These are phyloP conservation scores for Thermoascus crustaceus DNA, from an alignment of 2,329 filamentous ascomycete species.

Conservation along the genomic window DNA sequence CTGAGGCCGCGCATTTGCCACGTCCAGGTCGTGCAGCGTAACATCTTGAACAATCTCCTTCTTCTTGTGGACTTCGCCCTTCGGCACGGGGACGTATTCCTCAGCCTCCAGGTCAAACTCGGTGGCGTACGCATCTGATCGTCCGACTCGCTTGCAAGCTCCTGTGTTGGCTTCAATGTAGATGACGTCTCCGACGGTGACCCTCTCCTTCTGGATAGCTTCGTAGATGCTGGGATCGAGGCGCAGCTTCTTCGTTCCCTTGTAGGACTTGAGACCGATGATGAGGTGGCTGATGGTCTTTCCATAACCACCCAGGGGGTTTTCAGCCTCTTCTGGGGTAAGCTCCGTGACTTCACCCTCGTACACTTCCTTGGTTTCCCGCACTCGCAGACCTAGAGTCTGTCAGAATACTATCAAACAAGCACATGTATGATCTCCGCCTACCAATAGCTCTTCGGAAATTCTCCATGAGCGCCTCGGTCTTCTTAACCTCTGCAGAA, in stretches of 20 bases:
- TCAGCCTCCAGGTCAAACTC: conserved; percentile 98
- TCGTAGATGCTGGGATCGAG: conserved; percentile 98
- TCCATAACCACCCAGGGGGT: conserved; percentile 91
- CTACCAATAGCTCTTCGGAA: conserved; percentile 89
- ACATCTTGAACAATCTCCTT: conserved; percentile 99
- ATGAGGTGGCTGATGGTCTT: conserved; percentile 94
- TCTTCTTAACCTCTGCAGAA: conserved; percentile 98
- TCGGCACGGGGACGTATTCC: conserved; percentile 97
- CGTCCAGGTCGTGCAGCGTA: conserved; percentile 90
- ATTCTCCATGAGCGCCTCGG: conserved; percentile 98
- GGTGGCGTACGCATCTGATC: conserved; percentile 93
- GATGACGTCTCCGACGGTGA: conserved; percentile 92
- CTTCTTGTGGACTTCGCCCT: conserved; percentile 99
- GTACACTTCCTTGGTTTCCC: conserved; percentile 98
- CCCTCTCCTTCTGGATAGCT: conserved; percentile 95
- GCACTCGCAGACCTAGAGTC: conserved; percentile 65
- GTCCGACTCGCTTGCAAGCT: conserved; percentile 91
- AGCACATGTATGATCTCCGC: not conserved
- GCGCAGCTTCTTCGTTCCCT: conserved; percentile 94
- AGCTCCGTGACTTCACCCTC: conserved; percentile 98
- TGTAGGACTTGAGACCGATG: conserved; percentile 89
- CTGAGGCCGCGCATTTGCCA: conserved; percentile 90
- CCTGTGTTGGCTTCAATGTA: conserved; percentile 99
- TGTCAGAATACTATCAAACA: conserved; percentile 11
- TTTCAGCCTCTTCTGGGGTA: conserved; percentile 95